These are phyloP conservation scores for Puya raimondii DNA, from an alignment of 176 grass and related monocot genomes.

Conservation along the genomic window DNA sequence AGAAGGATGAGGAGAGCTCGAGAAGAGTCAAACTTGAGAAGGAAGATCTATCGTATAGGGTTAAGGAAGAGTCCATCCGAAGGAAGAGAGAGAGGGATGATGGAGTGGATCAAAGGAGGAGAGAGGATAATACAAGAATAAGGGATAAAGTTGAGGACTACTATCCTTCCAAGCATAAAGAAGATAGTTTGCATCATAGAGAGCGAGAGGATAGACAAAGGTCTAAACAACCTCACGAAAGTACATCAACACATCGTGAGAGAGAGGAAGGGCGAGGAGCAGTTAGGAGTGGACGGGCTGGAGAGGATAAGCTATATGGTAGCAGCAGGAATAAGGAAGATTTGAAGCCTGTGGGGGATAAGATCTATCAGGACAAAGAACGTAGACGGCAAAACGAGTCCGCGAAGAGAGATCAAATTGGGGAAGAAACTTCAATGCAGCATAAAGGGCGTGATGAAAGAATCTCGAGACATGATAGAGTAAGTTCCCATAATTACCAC, in stretches of 20 bases:
- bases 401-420: constrained; percentile 43
- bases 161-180: constrained; percentile 40
- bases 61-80: constrained; percentile 55
- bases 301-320: constrained; percentile 40
- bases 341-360: constrained; percentile 36
- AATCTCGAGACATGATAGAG: constrained; percentile 66
- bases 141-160: constrained; percentile 59
- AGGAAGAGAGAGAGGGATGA: constrained; percentile 76
- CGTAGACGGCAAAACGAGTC: constrained; percentile 35
- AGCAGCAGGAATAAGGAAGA: constrained; percentile 52
- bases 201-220: constrained; percentile 86
- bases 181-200: constrained; percentile 54
- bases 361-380: constrained; percentile 46
- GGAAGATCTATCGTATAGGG: constrained; percentile 46
- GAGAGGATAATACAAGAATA: constrained; percentile 43
- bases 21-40: constrained; percentile 67
- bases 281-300: constrained; percentile 32
- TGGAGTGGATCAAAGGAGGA: constrained; percentile 63
- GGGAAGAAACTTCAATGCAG: constrained; percentile 40
- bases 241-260: constrained; percentile 25
- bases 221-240: constrained; percentile 60
- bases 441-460: constrained; percentile 56
- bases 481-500: constrained; percentile 39
- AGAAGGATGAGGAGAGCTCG: constrained; percentile 64
- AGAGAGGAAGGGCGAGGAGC: constrained; percentile 73